Evolutionary conservation across 176 grass and related monocot species (phyloP).

Genomic region (Areca catechu): DNA sequence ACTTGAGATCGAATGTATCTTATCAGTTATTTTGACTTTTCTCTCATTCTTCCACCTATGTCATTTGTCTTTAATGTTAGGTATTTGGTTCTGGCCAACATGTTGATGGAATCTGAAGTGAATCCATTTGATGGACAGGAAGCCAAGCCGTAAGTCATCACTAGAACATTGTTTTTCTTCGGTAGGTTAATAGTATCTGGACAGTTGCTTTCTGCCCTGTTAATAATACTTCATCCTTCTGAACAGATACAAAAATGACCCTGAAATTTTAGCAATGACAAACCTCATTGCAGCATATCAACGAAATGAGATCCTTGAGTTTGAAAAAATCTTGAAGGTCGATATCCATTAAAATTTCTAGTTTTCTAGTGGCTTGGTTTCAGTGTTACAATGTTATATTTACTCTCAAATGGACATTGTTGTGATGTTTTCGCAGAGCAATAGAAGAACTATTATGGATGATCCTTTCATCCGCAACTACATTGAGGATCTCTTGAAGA

Average conservation of each 20-base stretch:
- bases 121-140: constrained; percentile 99
- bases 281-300: constrained; percentile 97
- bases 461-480: constrained; percentile 98
- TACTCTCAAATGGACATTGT: not conserved
- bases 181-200: no score
- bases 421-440: constrained; percentile 45
- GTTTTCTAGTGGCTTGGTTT: no score
- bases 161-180: no score
- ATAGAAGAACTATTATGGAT: constrained; percentile 99
- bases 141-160: constrained; percentile 76
- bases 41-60: not conserved
- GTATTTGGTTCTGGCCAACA: constrained; percentile 98
- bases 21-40: no score
- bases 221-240: no score
- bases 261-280: constrained; percentile 98
- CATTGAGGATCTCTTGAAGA: constrained; percentile 96
- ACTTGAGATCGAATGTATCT: no score
- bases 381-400: not conserved
- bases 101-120: constrained; percentile 99
- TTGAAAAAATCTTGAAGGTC: constrained; percentile 98
- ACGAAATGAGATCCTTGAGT: constrained; percentile 95
- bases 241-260: constrained; percentile 92
- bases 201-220: no score
- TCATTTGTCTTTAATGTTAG: constrained; percentile 24
- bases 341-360: not conserved